A percentile compares a stretch with the other conserved stretches of the same genome.
These are phyloP conservation scores for Trichoderma sp. DNA, from an alignment of 2,329 filamentous ascomycete species.

Conservation along the genomic window DNA sequence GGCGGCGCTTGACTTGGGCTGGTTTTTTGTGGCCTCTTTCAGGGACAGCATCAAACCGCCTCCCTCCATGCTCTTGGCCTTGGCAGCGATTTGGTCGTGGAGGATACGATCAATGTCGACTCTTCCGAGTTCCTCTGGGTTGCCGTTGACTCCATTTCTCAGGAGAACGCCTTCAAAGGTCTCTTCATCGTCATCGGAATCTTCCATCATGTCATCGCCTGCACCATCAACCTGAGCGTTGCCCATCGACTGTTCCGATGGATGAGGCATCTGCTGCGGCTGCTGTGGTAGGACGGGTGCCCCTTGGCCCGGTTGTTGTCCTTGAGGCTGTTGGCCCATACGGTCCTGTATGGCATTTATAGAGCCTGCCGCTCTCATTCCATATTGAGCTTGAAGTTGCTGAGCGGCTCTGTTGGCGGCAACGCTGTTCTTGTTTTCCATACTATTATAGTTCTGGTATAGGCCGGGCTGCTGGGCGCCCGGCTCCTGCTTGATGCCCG, in stretches of 20 bases:
- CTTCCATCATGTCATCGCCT: slow-evolving; percentile 47
- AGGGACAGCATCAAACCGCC: slow-evolving; percentile 76
- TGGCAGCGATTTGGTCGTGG: slow-evolving; percentile 65
- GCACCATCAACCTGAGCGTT: slow-evolving; percentile 74
- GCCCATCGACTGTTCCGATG: slow-evolving; percentile 35
- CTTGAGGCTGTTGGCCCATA: slow-evolving; percentile 36
- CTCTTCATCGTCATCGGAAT: slow-evolving; percentile 47
- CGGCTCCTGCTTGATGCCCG: slow-evolving; percentile 48
- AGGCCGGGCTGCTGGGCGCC: slow-evolving; percentile 38
- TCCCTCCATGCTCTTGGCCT: slow-evolving; percentile 69
- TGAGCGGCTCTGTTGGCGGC: slow-evolving; percentile 58
- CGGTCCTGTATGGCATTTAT: slow-evolving; percentile 62
- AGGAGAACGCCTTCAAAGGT: slow-evolving; percentile 62
- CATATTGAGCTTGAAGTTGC: slow-evolving; percentile 61
- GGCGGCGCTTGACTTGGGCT: slow-evolving; percentile 24
- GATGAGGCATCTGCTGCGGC: slow-evolving; percentile 32
- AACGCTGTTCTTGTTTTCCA: slow-evolving; percentile 40
- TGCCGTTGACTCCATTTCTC: slow-evolving; percentile 55
- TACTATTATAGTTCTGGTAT: slow-evolving; percentile 38
- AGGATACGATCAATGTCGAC: slow-evolving; percentile 69
- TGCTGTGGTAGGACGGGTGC: slow-evolving; percentile 30
- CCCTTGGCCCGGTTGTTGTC: slow-evolving; percentile 31
- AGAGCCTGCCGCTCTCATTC: slow-evolving; percentile 63
- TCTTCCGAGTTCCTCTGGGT: slow-evolving; percentile 57
- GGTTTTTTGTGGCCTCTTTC: slow-evolving; percentile 50